Base-by-base conservation (phyloP, 2,329 filamentous ascomycete species). In the Alternaria ethzedia region DNA sequence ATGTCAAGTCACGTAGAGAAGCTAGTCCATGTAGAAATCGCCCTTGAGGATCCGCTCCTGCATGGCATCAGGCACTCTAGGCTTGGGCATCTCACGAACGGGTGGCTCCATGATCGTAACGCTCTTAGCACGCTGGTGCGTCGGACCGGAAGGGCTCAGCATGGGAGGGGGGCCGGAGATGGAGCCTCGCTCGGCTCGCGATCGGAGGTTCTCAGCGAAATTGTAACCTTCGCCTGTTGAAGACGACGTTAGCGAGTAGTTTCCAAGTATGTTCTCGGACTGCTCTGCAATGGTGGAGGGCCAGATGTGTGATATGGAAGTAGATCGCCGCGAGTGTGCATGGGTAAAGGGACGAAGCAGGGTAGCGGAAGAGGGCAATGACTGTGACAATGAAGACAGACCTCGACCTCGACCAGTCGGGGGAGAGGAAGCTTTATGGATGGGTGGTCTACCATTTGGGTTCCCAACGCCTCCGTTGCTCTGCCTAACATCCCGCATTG, bases 41-140 rank as follows among this genome's bases (percentile, higher is more conserved):
- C 95, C 96, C 83, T 97, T 96, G 70, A 99, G 86, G 74, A 99
- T 98, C 70, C 96, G 89, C 86, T 99, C 96, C 81, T 97, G 94
- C 83, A 97, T 96, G 67, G 91, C 91, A 83, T 99, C 96, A 28
- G 95, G 94, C 26, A 82, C 80, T 67, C 80, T 82, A 30, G 80
- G 75, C 84, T 95, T 96, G 45, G 84, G 83, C 73, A 85, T 85
- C 69, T 86, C 82, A 59, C 82, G 82, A 6, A 82, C 82, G 25
- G 87, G 87, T 55, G 84, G 84, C 72, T 89, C 87, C 85, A 88
- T 86, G 66, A 85, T 81, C 23, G 87, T 83, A 62, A 93, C 85
- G 60, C 91, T 93, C 83, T 89, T 91, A 75, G 90, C 85, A 61
- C 91, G 87, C 70, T 91, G 87, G 76, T 93, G 90, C 5, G 64